Conservation (phyloP, 352 stramenopile genomes). For the Phytopythium ostracodes region DNA sequence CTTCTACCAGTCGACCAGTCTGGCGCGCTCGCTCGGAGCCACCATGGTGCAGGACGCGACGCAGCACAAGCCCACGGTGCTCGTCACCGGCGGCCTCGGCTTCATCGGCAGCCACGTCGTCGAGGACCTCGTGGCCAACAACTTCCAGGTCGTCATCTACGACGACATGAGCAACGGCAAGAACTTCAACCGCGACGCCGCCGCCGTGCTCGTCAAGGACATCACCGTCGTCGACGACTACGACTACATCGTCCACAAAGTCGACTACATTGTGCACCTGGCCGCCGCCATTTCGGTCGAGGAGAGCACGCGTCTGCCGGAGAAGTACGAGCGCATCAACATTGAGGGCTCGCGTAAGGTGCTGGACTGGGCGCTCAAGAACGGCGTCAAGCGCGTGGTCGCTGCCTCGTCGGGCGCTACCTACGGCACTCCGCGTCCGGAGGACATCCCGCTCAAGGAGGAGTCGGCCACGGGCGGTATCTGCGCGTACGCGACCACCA, state of each 20-base stretch:
- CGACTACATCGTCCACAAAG: conserved; percentile 77
- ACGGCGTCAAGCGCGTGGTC: conserved; percentile 75
- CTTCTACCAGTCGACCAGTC: conserved; percentile 37
- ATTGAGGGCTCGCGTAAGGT: conserved; percentile 79
- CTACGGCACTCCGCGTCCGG: conserved; percentile 59
- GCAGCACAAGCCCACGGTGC: conserved; percentile 43
- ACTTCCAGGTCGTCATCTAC: conserved; percentile 77
- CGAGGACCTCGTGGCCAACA: conserved; percentile 69
- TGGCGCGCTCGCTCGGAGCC: conserved; percentile 18
- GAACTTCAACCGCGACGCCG: conserved; percentile 76
- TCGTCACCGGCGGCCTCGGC: conserved; percentile 76
- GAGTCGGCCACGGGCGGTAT: conserved; percentile 73
- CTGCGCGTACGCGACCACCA: conserved; percentile 78
- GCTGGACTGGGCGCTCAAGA: conserved; percentile 69
- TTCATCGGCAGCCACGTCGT: conserved; percentile 88
- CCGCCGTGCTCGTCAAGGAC: conserved; percentile 78
- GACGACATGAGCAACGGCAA: conserved; percentile 88
- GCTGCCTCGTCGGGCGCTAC: conserved; percentile 74
- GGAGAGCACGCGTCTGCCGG: conserved; percentile 77
- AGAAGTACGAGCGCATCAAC: conserved; percentile 87
- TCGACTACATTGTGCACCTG: conserved; percentile 82
- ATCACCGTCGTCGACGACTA: conserved; percentile 80
- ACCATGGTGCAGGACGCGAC: conserved; percentile 24
- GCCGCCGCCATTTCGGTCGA: conserved; percentile 82
- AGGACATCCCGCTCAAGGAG: conserved; percentile 71